Percentiles rank a stretch among this genome's conserved stretches.
phyloP scores from a whole-genome alignment of 495 filamentous ascomycete genomes.

The Trypethelium eluteriae region DNA sequence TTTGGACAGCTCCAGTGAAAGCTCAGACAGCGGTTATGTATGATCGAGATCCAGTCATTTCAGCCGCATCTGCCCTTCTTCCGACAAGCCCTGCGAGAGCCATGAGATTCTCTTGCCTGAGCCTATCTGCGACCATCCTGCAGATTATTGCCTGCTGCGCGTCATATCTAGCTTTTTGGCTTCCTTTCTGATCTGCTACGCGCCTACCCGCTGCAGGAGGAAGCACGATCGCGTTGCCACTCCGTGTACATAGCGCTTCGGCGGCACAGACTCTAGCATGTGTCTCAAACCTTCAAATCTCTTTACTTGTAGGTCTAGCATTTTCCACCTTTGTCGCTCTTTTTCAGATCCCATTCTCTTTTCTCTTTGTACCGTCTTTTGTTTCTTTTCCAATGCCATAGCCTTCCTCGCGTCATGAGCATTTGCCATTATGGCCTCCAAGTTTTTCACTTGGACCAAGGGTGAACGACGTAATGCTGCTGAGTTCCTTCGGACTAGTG shows the following conservation, averaged over 20 bases:
- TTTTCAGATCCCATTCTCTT: too few relatives aligned
- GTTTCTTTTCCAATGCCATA: not conserved
- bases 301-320: not conserved
- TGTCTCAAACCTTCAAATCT: not conserved
- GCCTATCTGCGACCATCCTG: not conserved
- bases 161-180: not conserved
- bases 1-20: not conserved
- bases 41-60: slow-evolving; percentile 1
- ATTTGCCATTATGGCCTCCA: slow-evolving; percentile 29
- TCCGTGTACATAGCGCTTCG: not conserved
- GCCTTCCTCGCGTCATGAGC: not conserved
- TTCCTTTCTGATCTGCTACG: not conserved
- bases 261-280: not conserved
- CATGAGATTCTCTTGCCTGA: not conserved
- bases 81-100: not conserved
- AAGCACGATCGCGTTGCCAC: not conserved
- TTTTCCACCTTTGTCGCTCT: not conserved
- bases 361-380: not conserved
- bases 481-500: slow-evolving; percentile 21
- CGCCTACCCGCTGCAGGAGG: not conserved
- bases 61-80: slow-evolving; percentile 2
- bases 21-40: not conserved
- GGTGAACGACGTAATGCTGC: slow-evolving; percentile 26
- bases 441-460: slow-evolving; percentile 37
- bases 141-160: not conserved